These are phyloP conservation scores for Parmales sp. DNA, from an alignment of 108 stramenopile genomes.

Conservation along the genomic window DNA sequence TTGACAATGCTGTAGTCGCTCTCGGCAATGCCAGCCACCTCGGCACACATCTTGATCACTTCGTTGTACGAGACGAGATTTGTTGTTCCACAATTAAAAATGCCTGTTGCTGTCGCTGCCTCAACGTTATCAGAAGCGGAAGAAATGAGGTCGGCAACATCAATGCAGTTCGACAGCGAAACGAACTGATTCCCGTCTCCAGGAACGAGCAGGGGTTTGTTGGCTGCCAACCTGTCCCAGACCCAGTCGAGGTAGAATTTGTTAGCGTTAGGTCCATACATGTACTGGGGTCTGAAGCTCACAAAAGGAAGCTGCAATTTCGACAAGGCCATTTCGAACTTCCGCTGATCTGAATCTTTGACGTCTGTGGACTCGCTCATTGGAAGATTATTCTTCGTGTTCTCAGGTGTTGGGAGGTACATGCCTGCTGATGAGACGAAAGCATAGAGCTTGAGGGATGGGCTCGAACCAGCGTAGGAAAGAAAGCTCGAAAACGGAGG, in stretches of 20 bases:
- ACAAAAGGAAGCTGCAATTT: conserved; percentile 58
- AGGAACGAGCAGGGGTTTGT: conserved; percentile 56
- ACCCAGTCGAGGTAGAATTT: conserved; percentile 75
- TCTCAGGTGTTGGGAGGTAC: conserved; percentile 46
- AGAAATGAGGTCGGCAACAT: conserved; percentile 62
- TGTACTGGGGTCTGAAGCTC: conserved; percentile 66
- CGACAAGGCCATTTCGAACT: conserved; percentile 53
- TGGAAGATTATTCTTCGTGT: conserved; percentile 48
- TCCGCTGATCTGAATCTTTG: conserved; percentile 55
- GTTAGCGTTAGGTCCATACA: conserved; percentile 73
- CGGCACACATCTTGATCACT: conserved; percentile 61
- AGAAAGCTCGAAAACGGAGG: conserved; percentile 55
- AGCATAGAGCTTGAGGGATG: conserved; percentile 55
- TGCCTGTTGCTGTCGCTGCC: conserved; percentile 57
- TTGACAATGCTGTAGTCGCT: conserved; percentile 46
- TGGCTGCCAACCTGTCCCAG: conserved; percentile 56
- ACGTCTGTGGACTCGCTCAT: conserved; percentile 68
- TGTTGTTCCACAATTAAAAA: conserved; percentile 73
- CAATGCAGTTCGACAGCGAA: conserved; percentile 61
- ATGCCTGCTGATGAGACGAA: conserved; percentile 68
- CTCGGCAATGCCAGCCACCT: conserved; percentile 49
- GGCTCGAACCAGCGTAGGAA: conserved; percentile 52
- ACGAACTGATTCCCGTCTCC: conserved; percentile 66
- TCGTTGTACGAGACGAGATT: conserved; percentile 57
- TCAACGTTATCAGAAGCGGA: conserved; percentile 57